Percentiles rank a stretch among this genome's conserved stretches.
These are phyloP conservation scores for Nigrospora sphaerica DNA, from an alignment of 2,329 filamentous ascomycete genomes.

Conservation along the genomic window DNA sequence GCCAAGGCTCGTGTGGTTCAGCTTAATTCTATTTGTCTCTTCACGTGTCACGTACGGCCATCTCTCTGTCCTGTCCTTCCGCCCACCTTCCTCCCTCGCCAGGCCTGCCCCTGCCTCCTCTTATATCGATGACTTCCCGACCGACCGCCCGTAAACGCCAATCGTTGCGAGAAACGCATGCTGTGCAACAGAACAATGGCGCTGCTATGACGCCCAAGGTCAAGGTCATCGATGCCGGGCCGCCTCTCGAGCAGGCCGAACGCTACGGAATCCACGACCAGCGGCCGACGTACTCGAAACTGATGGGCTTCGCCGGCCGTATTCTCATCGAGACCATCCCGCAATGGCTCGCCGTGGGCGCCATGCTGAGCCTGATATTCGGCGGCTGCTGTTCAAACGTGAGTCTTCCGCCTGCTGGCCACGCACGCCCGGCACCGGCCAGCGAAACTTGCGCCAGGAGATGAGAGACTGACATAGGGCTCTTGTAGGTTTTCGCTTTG, in stretches of 20 bases:
- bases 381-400: constrained; percentile 94
- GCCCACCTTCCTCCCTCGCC: too few species aligned
- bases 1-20: too few species aligned
- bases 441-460: constrained; percentile 3
- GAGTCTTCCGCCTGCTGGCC: constrained; percentile 15
- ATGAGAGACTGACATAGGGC: constrained; percentile 10
- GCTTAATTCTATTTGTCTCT: too few species aligned
- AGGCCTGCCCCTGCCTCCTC: too few species aligned
- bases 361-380: constrained; percentile 82
- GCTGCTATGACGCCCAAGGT: constrained; percentile 36
- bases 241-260: constrained; percentile 46
- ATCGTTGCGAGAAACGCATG: constrained; percentile 36
- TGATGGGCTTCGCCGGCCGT: constrained; percentile 42
- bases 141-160: constrained; percentile 35
- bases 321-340: constrained; percentile 53
- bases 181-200: constrained; percentile 29
- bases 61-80: too few species aligned
- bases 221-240: constrained; percentile 47
- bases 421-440: too few species aligned
- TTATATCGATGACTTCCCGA: constrained; percentile 28
- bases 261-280: constrained; percentile 49
- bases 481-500: constrained; percentile 77
- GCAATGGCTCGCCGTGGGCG: constrained; percentile 54
- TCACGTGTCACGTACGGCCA: too few species aligned
- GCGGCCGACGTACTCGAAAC: constrained; percentile 39